Base-by-base conservation (phyloP, 305 asterid species). In the Solanum aculeatissimum region DNA sequence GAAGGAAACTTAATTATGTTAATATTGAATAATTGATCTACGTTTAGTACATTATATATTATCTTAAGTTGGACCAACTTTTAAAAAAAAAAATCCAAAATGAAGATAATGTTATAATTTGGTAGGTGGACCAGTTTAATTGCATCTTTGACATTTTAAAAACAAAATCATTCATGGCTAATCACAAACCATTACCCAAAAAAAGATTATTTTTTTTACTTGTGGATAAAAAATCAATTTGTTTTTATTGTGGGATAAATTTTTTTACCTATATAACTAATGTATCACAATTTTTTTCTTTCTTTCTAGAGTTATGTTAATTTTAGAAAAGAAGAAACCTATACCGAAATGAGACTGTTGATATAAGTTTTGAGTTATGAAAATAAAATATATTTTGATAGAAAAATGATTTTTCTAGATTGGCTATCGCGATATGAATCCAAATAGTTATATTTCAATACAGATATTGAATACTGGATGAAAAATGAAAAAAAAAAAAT, bases 1-100 rank as follows among this genome's bases (percentile, higher is more conserved):
- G 86, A 47, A 53, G 54, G 83, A 21, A 60, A 47, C 45, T 70
- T 63, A 53, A 84, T 77, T 38, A 84, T 84, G 86, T 78, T 21
- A 45, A 38, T 57, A 57, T 7, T 13, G 71, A 55, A 3, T 55
- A 18, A 54, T 55, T 55, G 32, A 55, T 32, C 69, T 32, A 80
- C 9, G 53, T 35, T 58, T 32, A 80, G 32, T 35, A 35, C 69
- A n/a, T 29, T n/a, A 19, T 10, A 15, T 25, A 49, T 70, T 75
- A 60, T 27, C 57, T 84, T 84, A 55, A 70, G 71, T 54, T 11
- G 29, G 68, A 38, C 25, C 49, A 57, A 27, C 12, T 42, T n/a
- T 72, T 66, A 2, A 45, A 42, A 42, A 42, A 42, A 42, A 3
- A 15, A 65, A 35, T 35, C 23, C 75, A 68, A 68, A 68, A 18